phyloP scores from a whole-genome alignment of 1,284 basidiomycete genomes.

The Porogramme epimiltina region DNA sequence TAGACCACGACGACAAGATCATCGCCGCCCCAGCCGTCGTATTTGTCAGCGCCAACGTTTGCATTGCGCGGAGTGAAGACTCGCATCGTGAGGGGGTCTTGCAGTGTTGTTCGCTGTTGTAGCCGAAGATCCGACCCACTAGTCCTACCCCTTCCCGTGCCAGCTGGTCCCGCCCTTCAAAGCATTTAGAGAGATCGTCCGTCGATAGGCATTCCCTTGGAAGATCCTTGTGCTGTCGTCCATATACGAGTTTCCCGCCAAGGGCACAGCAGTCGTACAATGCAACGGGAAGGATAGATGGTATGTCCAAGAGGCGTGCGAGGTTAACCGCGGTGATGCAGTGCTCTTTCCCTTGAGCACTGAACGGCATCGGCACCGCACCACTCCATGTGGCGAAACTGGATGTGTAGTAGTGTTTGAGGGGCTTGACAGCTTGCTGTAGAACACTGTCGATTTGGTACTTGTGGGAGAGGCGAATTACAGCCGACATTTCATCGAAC shows the following conservation, averaged over 20 bases:
- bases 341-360: too few relatives aligned
- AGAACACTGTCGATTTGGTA: not conserved
- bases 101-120: too few relatives aligned
- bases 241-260: not conserved
- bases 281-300: too few relatives aligned
- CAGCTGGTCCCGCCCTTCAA: not conserved
- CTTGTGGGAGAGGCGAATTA: not conserved
- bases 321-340: too few relatives aligned
- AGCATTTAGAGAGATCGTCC: not conserved
- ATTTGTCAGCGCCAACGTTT: not conserved
- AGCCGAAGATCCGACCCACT: not conserved
- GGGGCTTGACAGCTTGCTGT: not conserved
- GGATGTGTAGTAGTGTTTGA: not conserved
- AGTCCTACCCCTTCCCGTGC: not conserved
- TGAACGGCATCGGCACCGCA: too few relatives aligned
- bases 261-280: not conserved
- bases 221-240: not conserved
- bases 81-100: too few relatives aligned
- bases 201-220: not conserved
- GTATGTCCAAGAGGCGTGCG: too few relatives aligned
- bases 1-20: not conserved
- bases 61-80: too few relatives aligned
- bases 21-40: too few relatives aligned
- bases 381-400: constrained; percentile 1
- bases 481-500: not conserved